Conservation (phyloP, 78 protist species). For the Chrysochromulina parva region DNA sequence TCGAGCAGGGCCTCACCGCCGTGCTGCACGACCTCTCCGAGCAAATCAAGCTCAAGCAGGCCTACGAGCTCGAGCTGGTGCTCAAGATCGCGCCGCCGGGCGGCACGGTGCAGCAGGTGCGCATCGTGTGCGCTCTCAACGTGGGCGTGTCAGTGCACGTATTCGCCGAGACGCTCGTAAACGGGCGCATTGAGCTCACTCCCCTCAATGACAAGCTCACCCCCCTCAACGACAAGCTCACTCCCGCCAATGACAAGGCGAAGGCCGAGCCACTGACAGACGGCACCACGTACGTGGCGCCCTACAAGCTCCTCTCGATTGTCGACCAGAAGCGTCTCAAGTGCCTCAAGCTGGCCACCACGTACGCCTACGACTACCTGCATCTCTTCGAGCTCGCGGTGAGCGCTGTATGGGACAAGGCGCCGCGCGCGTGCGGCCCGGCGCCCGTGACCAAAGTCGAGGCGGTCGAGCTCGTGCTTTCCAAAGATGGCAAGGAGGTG, state of each 20-base stretch:
- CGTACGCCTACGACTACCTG: conserved; percentile 87
- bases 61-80: not conserved
- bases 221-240: too few relatives aligned
- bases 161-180: too few relatives aligned
- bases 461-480: conserved; percentile 40
- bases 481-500: not conserved
- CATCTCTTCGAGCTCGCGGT: conserved; percentile 75
- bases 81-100: too few relatives aligned
- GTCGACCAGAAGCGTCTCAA: conserved; percentile 70
- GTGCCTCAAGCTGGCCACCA: conserved; percentile 68
- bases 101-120: too few relatives aligned
- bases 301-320: conserved; percentile 71
- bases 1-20: conserved; percentile 31
- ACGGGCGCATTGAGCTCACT: too few relatives aligned
- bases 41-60: not conserved
- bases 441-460: not conserved
- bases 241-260: too few relatives aligned
- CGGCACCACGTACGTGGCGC: too few relatives aligned
- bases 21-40: not conserved
- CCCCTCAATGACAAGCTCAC: too few relatives aligned
- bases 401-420: not conserved
- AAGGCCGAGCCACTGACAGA: too few relatives aligned
- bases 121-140: too few relatives aligned
- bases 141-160: too few relatives aligned
- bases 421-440: not conserved